A percentile compares a stretch with the other conserved stretches of the same genome.
phyloP scores from a whole-genome alignment of 768 basidiomycete genomes.

The Boletus eberwhitei region DNA sequence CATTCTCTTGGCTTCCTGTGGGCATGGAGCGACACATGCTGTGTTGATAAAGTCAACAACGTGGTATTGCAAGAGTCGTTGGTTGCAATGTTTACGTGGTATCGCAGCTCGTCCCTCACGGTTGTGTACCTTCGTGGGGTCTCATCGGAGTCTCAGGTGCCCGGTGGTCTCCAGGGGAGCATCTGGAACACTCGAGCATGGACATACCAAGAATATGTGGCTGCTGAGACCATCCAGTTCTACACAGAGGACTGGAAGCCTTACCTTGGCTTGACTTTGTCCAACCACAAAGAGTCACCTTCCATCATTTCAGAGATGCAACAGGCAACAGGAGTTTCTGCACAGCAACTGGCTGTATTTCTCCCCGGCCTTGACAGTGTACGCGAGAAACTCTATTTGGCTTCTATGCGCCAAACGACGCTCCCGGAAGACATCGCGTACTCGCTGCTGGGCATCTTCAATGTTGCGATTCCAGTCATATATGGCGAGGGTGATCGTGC shows the following conservation, averaged over 20 bases:
- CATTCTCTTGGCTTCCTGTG: constrained; percentile 6
- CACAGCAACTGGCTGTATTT: neutral
- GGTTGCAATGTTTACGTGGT: constrained; percentile 16
- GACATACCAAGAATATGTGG: constrained; percentile 14
- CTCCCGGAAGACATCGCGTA: constrained; percentile 10
- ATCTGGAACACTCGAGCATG: constrained; percentile 15
- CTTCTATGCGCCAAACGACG: constrained; percentile 7
- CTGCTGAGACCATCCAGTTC: constrained; percentile 7
- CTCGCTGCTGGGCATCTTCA: constrained; percentile 15
- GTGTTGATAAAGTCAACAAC: neutral
- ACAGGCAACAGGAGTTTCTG: neutral
- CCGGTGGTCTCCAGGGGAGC: neutral
- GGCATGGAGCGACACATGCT: constrained; percentile 19
- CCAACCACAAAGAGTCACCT: constrained; percentile 10
- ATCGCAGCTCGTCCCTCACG: constrained; percentile 7
- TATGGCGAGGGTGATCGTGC: constrained; percentile 14
- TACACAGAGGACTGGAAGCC: constrained; percentile 18
- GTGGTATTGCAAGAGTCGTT: constrained; percentile 13
- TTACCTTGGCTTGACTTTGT: neutral
- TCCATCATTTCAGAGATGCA: constrained; percentile 8
- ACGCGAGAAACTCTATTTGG: constrained; percentile 19
- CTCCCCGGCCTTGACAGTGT: constrained; percentile 7
- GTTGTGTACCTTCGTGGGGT: constrained; percentile 11
- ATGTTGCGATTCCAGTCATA: constrained; percentile 3
- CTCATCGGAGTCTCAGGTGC: neutral